These are phyloP conservation scores for Trichoderma virens DNA, from an alignment of 495 filamentous ascomycete genomes.

Conservation along the genomic window DNA sequence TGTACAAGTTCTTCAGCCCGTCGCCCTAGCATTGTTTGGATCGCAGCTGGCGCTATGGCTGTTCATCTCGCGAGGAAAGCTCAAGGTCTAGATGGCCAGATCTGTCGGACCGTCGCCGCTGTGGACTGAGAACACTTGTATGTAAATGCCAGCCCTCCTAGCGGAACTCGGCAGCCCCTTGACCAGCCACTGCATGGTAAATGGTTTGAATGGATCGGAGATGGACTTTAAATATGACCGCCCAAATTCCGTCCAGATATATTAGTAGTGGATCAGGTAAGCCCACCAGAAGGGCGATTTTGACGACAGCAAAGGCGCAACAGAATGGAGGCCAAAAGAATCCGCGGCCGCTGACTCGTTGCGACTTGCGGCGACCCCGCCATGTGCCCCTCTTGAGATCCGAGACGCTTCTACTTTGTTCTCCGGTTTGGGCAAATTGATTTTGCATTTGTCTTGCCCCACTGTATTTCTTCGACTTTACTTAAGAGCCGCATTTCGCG, in stretches of 20 bases:
- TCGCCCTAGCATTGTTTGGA: slow-evolving; percentile 59
- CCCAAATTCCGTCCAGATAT: no score
- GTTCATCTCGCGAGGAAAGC: slow-evolving; percentile 13
- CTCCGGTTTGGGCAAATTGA: not conserved
- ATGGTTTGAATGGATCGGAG: no score
- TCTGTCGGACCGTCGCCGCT: not conserved
- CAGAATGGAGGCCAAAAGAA: not conserved
- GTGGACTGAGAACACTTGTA: not conserved
- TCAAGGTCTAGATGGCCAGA: not conserved
- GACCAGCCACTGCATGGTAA: not conserved
- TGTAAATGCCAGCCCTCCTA: not conserved
- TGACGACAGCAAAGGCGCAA: not conserved
- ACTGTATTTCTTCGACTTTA: not conserved
- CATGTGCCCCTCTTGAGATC: not conserved
- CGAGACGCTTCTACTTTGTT: not conserved
- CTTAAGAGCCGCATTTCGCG: not conserved
- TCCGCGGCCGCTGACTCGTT: not conserved
- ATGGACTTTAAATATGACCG: no score
- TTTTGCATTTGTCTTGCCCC: not conserved
- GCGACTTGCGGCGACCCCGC: not conserved
- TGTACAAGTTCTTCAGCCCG: slow-evolving; percentile 69
- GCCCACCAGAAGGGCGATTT: not conserved
- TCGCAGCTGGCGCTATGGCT: slow-evolving; percentile 51
- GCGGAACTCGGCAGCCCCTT: not conserved
- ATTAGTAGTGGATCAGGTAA: not conserved